Conservation (phyloP, 2,329 filamentous ascomycete genomes). For the Fusarium austroafricanum region DNA sequence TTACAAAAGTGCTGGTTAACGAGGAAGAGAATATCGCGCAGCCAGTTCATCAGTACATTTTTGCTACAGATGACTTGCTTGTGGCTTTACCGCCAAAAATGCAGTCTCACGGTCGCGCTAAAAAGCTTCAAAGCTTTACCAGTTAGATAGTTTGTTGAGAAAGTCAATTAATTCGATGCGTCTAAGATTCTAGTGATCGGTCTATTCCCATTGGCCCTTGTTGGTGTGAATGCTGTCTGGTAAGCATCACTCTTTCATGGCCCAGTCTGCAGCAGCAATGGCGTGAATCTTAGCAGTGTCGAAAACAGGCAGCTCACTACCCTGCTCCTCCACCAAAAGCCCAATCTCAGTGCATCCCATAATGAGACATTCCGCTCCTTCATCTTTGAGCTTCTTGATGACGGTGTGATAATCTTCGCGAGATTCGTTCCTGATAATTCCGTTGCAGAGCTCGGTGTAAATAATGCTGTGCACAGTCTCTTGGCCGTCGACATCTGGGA, state of each 20-base stretch:
- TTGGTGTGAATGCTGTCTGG: no score
- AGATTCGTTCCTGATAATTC: constrained; percentile 27
- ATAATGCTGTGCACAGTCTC: constrained; percentile 34
- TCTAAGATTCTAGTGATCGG: no score
- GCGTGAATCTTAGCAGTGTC: constrained; percentile 44
- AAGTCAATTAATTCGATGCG: no score
- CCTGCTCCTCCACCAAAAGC: constrained; percentile 23
- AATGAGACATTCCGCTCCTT: constrained; percentile 40
- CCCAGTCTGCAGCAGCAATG: constrained; percentile 41
- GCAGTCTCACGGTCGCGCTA: neutral
- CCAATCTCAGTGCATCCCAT: constrained; percentile 46
- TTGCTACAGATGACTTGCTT: neutral
- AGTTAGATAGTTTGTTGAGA: no score
- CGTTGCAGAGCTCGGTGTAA: constrained; percentile 41
- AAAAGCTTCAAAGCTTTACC: neutral
- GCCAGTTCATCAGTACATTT: no score
- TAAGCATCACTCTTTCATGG: constrained; percentile 17
- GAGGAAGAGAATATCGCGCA: no score
- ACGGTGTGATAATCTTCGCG: constrained; percentile 20
- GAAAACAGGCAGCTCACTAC: constrained; percentile 36
- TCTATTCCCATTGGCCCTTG: no score
- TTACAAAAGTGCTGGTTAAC: no score
- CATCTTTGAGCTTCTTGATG: constrained; percentile 18
- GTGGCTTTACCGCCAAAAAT: neutral
- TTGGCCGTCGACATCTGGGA: constrained; percentile 7